Evolutionary conservation across 2,329 filamentous ascomycete genomes (phyloP).

Genomic region (Fusarium sp.): DNA sequence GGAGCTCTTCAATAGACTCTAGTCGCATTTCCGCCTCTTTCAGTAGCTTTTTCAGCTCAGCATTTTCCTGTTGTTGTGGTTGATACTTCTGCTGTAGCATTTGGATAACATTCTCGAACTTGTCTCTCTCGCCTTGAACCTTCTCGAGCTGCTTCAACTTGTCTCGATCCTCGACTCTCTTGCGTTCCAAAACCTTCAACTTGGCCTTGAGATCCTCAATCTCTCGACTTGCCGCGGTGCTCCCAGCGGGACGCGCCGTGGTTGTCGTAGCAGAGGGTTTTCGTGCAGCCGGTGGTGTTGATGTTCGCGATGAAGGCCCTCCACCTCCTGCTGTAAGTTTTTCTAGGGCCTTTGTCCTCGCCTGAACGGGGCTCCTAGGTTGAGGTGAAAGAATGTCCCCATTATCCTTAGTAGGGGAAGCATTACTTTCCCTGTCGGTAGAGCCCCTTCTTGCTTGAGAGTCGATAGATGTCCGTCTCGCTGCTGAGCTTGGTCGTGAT

Average conservation of each 20-base stretch:
- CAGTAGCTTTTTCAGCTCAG: conserved; percentile 81
- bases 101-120: conserved; percentile 87
- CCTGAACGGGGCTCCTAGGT: conserved; percentile 65
- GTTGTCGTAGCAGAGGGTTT: conserved; percentile 50
- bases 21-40: conserved; percentile 82
- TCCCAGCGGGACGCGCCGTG: conserved; percentile 57
- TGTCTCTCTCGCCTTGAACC: conserved; percentile 81
- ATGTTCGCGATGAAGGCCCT: conserved; percentile 50
- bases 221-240: conserved; percentile 72
- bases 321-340: conserved; percentile 62
- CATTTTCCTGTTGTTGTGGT: conserved; percentile 84
- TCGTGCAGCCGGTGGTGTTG: conserved; percentile 53
- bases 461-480: conserved; percentile 64
- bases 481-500: conserved; percentile 57
- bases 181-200: conserved; percentile 88
- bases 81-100: conserved; percentile 93
- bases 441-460: conserved; percentile 62
- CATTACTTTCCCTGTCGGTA: conserved; percentile 56
- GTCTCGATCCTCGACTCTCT: conserved; percentile 87
- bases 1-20: conserved; percentile 77
- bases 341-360: conserved; percentile 67
- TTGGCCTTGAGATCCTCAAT: conserved; percentile 93
- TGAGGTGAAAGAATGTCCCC: conserved; percentile 66
- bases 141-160: conserved; percentile 85
- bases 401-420: conserved; percentile 66